Evolutionary conservation across 169 alveolate species (phyloP).

Genomic region (Eimeria tenella): DNA sequence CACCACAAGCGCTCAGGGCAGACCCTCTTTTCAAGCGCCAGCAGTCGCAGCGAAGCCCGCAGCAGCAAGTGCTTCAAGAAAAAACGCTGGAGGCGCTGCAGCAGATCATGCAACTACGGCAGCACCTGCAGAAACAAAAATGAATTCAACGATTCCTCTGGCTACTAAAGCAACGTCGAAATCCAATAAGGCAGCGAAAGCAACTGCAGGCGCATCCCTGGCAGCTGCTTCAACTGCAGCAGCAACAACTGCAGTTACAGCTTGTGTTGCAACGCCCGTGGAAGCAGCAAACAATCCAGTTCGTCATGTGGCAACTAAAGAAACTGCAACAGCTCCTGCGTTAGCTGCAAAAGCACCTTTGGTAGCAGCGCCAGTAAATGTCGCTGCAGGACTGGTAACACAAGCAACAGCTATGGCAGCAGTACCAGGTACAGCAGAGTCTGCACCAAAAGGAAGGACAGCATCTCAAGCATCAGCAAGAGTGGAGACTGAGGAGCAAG

Average conservation of each 20-base stretch:
- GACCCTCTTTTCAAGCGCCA: neutral
- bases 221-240: constrained; percentile 14
- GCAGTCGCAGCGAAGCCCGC: constrained; percentile 6
- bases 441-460: neutral
- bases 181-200: neutral
- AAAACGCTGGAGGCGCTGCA: neutral
- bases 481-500: neutral
- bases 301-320: neutral
- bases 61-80: neutral
- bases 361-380: neutral
- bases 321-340: neutral
- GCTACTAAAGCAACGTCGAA: neutral
- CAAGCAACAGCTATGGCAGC: neutral
- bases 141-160: too few relatives aligned
- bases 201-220: neutral
- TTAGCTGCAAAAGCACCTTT: neutral
- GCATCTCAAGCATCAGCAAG: neutral
- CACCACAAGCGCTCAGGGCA: neutral
- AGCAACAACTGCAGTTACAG: neutral
- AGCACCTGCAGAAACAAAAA: neutral
- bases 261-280: neutral
- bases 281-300: neutral
- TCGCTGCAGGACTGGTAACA: too few relatives aligned
- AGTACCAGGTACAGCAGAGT: neutral
- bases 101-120: neutral